Percentiles rank a stretch among this genome's conserved stretches.
Conservation (phyloP, 495 filamentous ascomycete genomes). For the Sordaria brevicollis region DNA sequence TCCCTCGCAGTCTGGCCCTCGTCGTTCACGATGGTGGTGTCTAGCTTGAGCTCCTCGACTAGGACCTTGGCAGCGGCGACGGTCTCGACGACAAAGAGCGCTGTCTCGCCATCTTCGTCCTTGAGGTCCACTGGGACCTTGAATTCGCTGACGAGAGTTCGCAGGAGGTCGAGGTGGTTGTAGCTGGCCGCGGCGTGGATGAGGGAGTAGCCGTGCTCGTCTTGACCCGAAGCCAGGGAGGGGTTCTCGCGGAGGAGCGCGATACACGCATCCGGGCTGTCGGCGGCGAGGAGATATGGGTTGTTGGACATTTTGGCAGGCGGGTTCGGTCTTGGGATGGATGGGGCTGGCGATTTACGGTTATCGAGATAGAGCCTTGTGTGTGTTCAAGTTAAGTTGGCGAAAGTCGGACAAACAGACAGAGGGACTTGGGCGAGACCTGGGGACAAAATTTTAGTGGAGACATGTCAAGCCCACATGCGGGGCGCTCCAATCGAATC, state of each 20-base stretch:
- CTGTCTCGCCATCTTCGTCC: conserved; percentile 86
- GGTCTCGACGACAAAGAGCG: conserved; percentile 75
- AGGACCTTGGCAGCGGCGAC: conserved; percentile 64
- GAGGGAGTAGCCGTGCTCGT: conserved; percentile 81
- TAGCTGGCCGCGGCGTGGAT: conserved; percentile 90
- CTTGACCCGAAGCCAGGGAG: conserved; percentile 55
- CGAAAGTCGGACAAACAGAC: not conserved
- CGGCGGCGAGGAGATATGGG: conserved; percentile 67
- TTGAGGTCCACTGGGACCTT: conserved; percentile 65
- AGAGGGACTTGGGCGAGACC: not conserved
- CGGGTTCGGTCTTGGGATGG: not conserved
- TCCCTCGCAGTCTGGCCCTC: conserved; percentile 63
- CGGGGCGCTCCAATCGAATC: not conserved
- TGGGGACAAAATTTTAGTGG: conserved; percentile 3
- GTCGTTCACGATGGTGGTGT: conserved; percentile 48
- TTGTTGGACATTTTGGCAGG: conserved; percentile 44
- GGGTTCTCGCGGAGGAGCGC: conserved; percentile 57
- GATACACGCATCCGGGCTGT: conserved; percentile 56
- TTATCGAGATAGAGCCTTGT: not conserved
- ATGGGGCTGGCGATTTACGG: not conserved
- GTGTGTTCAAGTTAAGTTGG: too few relatives aligned
- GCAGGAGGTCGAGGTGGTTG: conserved; percentile 70
- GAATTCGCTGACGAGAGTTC: conserved; percentile 65
- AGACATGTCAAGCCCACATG: not conserved
- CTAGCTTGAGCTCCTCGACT: conserved; percentile 70